These are phyloP conservation scores for Pichia occidentalis DNA, from an alignment of 805 yeast genomes.

Conservation along the genomic window DNA sequence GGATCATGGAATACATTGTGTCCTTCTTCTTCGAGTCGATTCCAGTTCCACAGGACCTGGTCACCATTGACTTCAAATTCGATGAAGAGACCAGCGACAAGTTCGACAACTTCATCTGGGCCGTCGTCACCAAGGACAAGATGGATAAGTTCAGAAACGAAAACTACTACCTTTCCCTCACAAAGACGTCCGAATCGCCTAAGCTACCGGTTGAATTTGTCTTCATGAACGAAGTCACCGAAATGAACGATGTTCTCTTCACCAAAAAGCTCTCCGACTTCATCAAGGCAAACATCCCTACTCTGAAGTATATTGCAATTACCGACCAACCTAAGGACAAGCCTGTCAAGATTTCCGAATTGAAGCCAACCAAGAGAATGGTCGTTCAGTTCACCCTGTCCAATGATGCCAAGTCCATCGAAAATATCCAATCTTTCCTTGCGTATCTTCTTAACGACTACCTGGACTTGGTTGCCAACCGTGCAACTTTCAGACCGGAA, in stretches of 20 bases:
- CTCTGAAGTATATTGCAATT: constrained; percentile 63
- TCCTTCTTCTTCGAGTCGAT: constrained; percentile 52
- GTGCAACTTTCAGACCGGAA: constrained; percentile 62
- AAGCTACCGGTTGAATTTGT: constrained; percentile 70
- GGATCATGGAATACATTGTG: constrained; percentile 56
- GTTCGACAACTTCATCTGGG: constrained; percentile 69
- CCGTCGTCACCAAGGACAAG: constrained; percentile 75
- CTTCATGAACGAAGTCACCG: constrained; percentile 84
- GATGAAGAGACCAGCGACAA: constrained; percentile 35
- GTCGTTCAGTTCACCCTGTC: constrained; percentile 51
- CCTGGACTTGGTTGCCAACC: constrained; percentile 27
- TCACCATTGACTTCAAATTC: constrained; percentile 55
- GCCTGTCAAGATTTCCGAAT: constrained; percentile 56
- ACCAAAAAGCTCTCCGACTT: constrained; percentile 45
- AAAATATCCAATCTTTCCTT: constrained; percentile 49
- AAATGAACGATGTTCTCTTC: constrained; percentile 62
- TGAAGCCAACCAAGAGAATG: constrained; percentile 47
- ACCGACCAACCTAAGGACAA: constrained; percentile 78
- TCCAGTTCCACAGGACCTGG: constrained; percentile 50
- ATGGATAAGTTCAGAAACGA: constrained; percentile 73
- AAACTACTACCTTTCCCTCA: constrained; percentile 76
- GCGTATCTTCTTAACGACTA: constrained; percentile 46
- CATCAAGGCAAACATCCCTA: constrained; percentile 31
- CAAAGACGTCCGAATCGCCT: constrained; percentile 70
- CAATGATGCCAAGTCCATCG: constrained; percentile 41